Base-by-base conservation (phyloP, 805 yeast species). In the Candida easanensis region DNA sequence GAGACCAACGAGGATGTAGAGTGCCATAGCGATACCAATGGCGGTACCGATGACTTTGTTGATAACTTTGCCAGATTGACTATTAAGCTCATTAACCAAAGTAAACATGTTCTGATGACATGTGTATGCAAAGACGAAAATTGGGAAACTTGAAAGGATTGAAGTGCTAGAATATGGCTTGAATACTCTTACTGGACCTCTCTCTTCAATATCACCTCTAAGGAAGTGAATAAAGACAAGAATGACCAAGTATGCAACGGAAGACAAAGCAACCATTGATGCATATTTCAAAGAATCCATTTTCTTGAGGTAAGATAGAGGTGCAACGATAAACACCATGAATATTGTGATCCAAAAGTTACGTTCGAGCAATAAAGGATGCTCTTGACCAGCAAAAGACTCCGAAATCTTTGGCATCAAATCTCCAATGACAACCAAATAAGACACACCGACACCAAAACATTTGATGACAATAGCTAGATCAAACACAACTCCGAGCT, bases 81-180 rank as follows among this genome's bases (percentile, higher is more conserved):
- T 79, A 23, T 62, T 64, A 22, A 90, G 74, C 65, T 91, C 98
- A 56, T 90, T 91, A 42, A 89, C 77, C 42, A 90, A 77, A 1
- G 96, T 80, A 56, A 88, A 88, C 88, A 88, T 88, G 65, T 91
- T 91, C 63, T 91, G 97, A 59, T 91, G 97, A 56, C 97, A 93
- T 0, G 98, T 91, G 64, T 81, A 91, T 0, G 97, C 96, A 70
- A 91, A 90, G 13, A 91, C 91, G 53, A 89, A 82, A 50, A 90
- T 85, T n/a, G 97, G 95, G 60, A 90, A 79, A 10, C 93, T 80
- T 19, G 84, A 73, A 16, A 90, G 71, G n/a, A 80, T 67, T 4
- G 75, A 61, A 0, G 71, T 52, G 14, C 71, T 59, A 5, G 74
- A 62, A 20, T 59, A 54, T 1, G 88, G 88, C 25, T 62, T 58